phyloP scores from a whole-genome alignment of 441 rosid genomes.

The Brassica hybrid region DNA sequence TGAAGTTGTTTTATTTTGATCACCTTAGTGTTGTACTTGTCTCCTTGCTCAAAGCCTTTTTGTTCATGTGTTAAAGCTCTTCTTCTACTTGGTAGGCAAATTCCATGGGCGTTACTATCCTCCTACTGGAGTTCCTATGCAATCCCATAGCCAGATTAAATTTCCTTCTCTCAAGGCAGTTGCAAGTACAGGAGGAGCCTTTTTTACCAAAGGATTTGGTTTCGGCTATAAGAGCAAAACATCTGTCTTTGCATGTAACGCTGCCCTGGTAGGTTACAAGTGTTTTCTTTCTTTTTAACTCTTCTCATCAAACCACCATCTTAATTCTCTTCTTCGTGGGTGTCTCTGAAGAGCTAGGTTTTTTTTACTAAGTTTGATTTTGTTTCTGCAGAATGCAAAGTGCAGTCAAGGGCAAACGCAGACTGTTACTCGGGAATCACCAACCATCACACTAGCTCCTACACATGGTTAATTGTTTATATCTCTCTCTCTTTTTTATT shows the following conservation, averaged over 20 bases:
- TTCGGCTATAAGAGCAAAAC: too few species aligned
- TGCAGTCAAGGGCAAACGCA: too few species aligned
- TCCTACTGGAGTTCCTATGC: conserved; percentile 31
- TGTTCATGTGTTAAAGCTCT: neutral
- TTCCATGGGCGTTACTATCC: conserved; percentile 2
- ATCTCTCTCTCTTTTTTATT: too few species aligned
- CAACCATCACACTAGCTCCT: too few species aligned
- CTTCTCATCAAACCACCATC: neutral
- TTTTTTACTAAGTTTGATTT: conserved; percentile 6
- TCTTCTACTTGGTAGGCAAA: conserved; percentile 28
- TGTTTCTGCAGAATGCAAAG: conserved; percentile 47
- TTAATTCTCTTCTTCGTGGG: neutral
- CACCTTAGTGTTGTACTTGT: neutral
- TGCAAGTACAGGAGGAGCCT: conserved; percentile 16
- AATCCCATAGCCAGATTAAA: conserved; percentile 23
- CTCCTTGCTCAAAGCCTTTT: conserved; percentile 14
- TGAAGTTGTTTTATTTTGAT: too few species aligned
- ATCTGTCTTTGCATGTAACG: too few species aligned
- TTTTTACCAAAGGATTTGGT: too few species aligned
- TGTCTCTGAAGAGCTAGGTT: neutral
- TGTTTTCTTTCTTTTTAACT: neutral
- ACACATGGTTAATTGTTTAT: too few species aligned
- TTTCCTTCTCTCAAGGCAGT: conserved; percentile 33
- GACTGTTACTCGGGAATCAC: too few species aligned
- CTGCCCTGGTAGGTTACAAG: too few species aligned